Evolutionary conservation across 2,329 filamentous ascomycete genomes (phyloP), one percentile per base, ranked within the genome.

Genomic region (Monilinia fructicola): DNA sequence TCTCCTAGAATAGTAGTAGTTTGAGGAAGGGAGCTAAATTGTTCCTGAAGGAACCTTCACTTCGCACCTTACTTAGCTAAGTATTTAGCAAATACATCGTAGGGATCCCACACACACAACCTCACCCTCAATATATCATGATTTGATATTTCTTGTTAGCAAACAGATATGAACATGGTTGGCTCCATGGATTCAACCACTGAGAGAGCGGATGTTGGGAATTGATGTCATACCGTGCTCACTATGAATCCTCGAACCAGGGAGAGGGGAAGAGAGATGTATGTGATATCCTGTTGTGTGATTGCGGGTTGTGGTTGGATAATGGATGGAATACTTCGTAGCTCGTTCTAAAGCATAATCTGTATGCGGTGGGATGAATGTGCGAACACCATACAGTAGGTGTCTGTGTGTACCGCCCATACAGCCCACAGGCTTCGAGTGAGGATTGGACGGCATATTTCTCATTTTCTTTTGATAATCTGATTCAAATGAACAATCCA

Each of bases 171-270:
- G n/a, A 38, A 50, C 26, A 40, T 40, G 12, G 14, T 40, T 40
- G 11, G n/a, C 23, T 40, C 35, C 42, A 48, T 48, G 21, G 21
- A 18, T 35, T 59, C 23, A 31, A 35, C 42, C 7, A 46, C 28
- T 35, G 26, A 48, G 7, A 35, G 14, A 59, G 56, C 16, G 56
- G 21, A 35, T 23, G 31, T 35, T 40, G 42, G 46, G 18, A n/a
- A 35, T 38, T 44, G 35, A 46, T 60, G 26, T 31, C 35, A 18
- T 40, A 60, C 54, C 35, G 46, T 35, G 35, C 23, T 23, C 23
- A 40, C 38, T 40, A 40, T 40, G 38, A 60, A 65, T 65, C 63
- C 46, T 53, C 35, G 35, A 59, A 60, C 63, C 63, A 60, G 63
- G 63, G 38, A 53, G 44, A 54, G 16, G n/a, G 35, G 31, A 16